Base-by-base conservation (phyloP, 352 stramenopile genomes). In the Halophytophthora polymorphica region DNA sequence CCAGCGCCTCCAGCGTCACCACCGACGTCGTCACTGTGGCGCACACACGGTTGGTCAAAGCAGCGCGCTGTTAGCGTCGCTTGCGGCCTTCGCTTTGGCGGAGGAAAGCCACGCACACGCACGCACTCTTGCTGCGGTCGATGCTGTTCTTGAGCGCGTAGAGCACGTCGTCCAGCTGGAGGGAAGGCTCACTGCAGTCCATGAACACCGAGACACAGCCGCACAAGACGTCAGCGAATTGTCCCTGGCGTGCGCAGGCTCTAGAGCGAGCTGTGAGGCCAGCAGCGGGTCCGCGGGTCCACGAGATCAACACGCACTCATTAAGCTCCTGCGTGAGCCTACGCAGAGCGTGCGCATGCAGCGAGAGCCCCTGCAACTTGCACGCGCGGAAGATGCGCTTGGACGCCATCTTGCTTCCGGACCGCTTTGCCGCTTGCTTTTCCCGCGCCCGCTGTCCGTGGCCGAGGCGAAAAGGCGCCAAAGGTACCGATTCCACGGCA, bases 61-160 rank as follows among this genome's bases (percentile, higher is more conserved):
- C 47, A 11, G n/a, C 57, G 17, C 11, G 33, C 39, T 21, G n/a
- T 1, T 31, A 36, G 45, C 17, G 56, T 15, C 34, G 22, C 28
- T 37, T 6, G 21, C 1, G 3, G 2, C 34, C 51, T 35, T 22
- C 19, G 2, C n/a, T 56, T 22, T 56, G 6, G 11, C 48, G 33
- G 5, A 11, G 22, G 2, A 47, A 47, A 11, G 3, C 14, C 25
- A 31, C 25, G 8, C 39, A 4, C 1, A 18, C 8, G 29, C 10
- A 63, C 83, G 28, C 50, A 94, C 83, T 86, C 51, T 93, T 94
- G 73, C 72, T 91, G 39, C 78, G 81, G 69, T 93, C 84, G 56
- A 94, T 93, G 55, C 79, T 94, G 66, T 94, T 94, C 72, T 94
- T 94, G 61, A 94, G 71, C 17, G 84, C 84, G 61, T 85, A 93